phyloP scores from a whole-genome alignment of 2,329 filamentous ascomycete species.

The Sporothrix brasiliensis region DNA sequence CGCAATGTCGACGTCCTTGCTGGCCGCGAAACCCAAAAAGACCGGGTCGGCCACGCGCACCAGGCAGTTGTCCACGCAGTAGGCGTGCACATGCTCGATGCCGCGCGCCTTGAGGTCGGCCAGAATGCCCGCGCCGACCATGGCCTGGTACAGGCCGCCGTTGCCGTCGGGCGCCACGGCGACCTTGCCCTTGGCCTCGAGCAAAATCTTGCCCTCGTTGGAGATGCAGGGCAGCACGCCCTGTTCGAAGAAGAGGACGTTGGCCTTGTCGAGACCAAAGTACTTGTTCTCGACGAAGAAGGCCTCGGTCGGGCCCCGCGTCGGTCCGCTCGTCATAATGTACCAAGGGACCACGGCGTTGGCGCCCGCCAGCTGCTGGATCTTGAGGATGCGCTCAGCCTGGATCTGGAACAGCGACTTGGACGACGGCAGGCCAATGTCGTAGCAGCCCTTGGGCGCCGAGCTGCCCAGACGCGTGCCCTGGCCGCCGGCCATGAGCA shows the following conservation, averaged over 20 bases:
- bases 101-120: conserved; percentile 86
- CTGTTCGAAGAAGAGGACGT: conserved; percentile 94
- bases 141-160: conserved; percentile 91
- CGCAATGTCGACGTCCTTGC: conserved; percentile 88
- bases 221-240: conserved; percentile 95
- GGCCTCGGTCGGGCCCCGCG: conserved; percentile 83
- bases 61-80: conserved; percentile 99
- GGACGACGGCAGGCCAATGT: conserved; percentile 88
- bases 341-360: conserved; percentile 84
- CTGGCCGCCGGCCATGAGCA: conserved; percentile 96
- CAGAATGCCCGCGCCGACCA: conserved; percentile 77
- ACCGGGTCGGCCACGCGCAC: conserved; percentile 96
- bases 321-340: conserved; percentile 98
- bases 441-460: conserved; percentile 94
- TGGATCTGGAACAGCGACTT: conserved; percentile 99
- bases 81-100: conserved; percentile 92
- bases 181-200: conserved; percentile 87
- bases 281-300: conserved; percentile 90
- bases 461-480: conserved; percentile 93
- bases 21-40: conserved; percentile 91
- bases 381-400: conserved; percentile 86
- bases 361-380: conserved; percentile 71
- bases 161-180: conserved; percentile 97
- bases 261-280: conserved; percentile 84
- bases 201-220: conserved; percentile 94